Evolutionary conservation across 352 stramenopile genomes (phyloP), one percentile per base, ranked within the genome.

Genomic region (Blastocystis sp.): DNA sequence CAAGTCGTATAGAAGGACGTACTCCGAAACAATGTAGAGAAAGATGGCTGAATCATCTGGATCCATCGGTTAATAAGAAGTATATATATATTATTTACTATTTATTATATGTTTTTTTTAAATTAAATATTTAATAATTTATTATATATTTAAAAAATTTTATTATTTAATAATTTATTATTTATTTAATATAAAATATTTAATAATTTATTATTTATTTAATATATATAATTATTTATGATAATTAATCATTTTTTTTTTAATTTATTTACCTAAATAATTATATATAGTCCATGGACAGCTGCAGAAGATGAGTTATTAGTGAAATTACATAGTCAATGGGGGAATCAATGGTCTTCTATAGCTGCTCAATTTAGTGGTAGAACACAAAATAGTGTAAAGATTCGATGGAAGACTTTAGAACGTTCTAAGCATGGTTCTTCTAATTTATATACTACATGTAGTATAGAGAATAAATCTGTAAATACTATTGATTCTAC

Each of bases 341-440:
- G 85, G 40, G 81, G 81, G 45, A 88, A 86, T 45, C 77, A 78
- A 25, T 90, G 81, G 81, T 86, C 80, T 1, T 75, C 83, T 10
- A 88, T 90, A 44, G 81, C 81, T 0, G 75, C 76, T 39, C 34
- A 62, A 72, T 70, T 90, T 21, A 76, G 76, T 0, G 81, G 81
- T 1, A 73, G 81, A 32, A 86, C 79, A 0, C 80, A 88, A 59
- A 83, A 90, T 56, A 76, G 77, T 9, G 77, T 90, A 54, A 90
- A 90, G 77, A 90, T 87, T 68, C 77, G 79, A 35, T 89, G 80
- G 80, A 89, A 89, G 65, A 82, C 77, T 49, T 68, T 83, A n/a
- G n/a, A n/a, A n/a, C n/a, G n/a, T n/a, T n/a, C n/a, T n/a, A n/a
- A n/a, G n/a, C n/a, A n/a, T n/a, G n/a, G n/a, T n/a, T n/a, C n/a